These are phyloP conservation scores for Verbascum thapsus DNA, from an alignment of 257 asterid species.

Conservation along the genomic window DNA sequence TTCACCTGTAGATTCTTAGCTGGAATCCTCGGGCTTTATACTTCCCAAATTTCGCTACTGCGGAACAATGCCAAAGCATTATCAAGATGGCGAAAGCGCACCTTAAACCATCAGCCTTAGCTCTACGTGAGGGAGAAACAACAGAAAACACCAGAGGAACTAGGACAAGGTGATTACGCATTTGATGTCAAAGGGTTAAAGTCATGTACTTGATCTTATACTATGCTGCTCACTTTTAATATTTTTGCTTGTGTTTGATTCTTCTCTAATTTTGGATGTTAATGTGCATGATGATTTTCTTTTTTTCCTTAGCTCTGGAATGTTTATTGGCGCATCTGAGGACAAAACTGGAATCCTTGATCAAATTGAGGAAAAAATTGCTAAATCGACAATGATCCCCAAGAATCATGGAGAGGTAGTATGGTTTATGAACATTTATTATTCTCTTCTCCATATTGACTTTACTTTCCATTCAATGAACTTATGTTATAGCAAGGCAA, in stretches of 20 bases:
- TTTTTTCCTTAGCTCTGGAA: conserved; percentile 69
- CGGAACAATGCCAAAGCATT: conserved; percentile 73
- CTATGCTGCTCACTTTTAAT: neutral
- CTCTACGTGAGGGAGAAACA: conserved; percentile 87
- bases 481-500: conserved; percentile 7
- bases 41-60: conserved; percentile 90
- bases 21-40: conserved; percentile 83
- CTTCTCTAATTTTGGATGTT: neutral
- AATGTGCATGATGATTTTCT: conserved; percentile 22
- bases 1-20: conserved; percentile 68
- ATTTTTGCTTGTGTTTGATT: conserved; percentile 10
- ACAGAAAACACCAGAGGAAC: conserved; percentile 74
- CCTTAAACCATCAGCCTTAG: conserved; percentile 75
- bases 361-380: conserved; percentile 76
- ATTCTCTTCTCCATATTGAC: conserved; percentile 3
- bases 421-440: neutral
- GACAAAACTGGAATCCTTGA: conserved; percentile 75
- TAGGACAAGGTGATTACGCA: conserved; percentile 79
- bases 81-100: conserved; percentile 55
- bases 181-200: conserved; percentile 16
- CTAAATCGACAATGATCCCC: conserved; percentile 78
- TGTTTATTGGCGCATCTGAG: conserved; percentile 77
- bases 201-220: conserved; percentile 9
- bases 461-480: neutral
- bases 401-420: conserved; percentile 81